Percentiles rank a stretch among this genome's conserved stretches.
Conservation (phyloP, 2,329 filamentous ascomycete species). For the Monosporascus ibericus region DNA sequence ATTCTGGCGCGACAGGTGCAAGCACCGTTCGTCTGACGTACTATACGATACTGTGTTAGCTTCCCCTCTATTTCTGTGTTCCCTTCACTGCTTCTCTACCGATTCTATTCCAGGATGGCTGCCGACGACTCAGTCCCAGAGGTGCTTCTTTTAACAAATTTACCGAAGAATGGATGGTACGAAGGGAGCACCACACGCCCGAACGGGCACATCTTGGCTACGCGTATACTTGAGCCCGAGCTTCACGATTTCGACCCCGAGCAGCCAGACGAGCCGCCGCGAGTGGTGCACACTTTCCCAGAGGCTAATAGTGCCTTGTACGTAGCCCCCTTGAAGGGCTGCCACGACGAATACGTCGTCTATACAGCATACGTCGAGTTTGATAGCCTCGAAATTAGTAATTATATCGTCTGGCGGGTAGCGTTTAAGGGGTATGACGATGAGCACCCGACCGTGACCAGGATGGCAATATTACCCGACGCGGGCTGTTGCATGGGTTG, state of each 20-base stretch:
- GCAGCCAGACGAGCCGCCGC: conserved; percentile 18
- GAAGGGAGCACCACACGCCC: conserved; percentile 24
- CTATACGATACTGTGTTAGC: not conserved
- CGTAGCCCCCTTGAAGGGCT: conserved; percentile 17
- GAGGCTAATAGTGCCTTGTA: conserved; percentile 21
- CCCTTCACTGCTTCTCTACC: not conserved
- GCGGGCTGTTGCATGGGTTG: conserved; percentile 18
- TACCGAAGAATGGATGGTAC: conserved; percentile 25
- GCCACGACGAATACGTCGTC: conserved; percentile 21
- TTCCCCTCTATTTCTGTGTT: not conserved
- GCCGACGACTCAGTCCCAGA: conserved; percentile 17
- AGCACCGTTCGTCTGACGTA: too few species aligned
- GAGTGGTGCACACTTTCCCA: conserved; percentile 20
- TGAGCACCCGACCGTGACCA: conserved; percentile 13
- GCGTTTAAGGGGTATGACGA: conserved; percentile 22
- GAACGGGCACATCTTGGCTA: conserved; percentile 22
- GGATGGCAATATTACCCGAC: conserved; percentile 14
- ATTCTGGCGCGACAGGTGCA: too few species aligned
- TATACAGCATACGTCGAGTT: conserved; percentile 20
- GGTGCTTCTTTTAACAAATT: conserved; percentile 23
- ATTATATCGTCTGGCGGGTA: conserved; percentile 22
- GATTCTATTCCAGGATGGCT: conserved; percentile 9
- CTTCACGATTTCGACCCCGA: conserved; percentile 23
- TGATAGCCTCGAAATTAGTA: conserved; percentile 22
- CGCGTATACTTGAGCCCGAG: conserved; percentile 24